These are phyloP conservation scores for Paraphaeosphaeria minitans DNA, from an alignment of 2,329 filamentous ascomycete genomes.

Conservation along the genomic window DNA sequence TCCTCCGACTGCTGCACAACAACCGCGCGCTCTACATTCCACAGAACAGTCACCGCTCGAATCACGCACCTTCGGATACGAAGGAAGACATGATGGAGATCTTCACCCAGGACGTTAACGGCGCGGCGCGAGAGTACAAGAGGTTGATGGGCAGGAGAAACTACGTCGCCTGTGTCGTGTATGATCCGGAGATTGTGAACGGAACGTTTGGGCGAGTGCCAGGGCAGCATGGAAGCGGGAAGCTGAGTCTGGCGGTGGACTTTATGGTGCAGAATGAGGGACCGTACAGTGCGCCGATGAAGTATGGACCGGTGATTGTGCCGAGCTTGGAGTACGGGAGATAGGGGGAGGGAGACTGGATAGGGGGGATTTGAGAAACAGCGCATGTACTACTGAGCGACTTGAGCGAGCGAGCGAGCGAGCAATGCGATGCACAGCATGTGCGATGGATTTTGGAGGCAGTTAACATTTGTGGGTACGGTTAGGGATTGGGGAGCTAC, in stretches of 20 bases:
- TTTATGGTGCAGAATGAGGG: slow-evolving; percentile 96
- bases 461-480: not conserved
- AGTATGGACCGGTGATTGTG: slow-evolving; percentile 96
- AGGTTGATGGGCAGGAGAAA: slow-evolving; percentile 93
- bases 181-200: slow-evolving; percentile 80
- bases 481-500: not conserved
- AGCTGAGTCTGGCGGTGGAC: slow-evolving; percentile 86
- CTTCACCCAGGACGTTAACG: slow-evolving; percentile 91
- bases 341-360: slow-evolving; percentile 26
- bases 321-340: slow-evolving; percentile 66
- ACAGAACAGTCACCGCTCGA: slow-evolving; percentile 75
- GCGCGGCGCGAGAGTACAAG: slow-evolving; percentile 80
- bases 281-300: slow-evolving; percentile 79
- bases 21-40: slow-evolving; percentile 92
- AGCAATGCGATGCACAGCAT: slow-evolving; percentile 5
- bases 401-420: slow-evolving; percentile 9
- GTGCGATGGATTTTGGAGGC: not conserved
- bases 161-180: slow-evolving; percentile 91
- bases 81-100: slow-evolving; percentile 99
- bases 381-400: slow-evolving; percentile 6
- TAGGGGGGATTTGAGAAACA: not conserved
- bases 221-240: slow-evolving; percentile 48
- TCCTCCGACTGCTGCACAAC: slow-evolving; percentile 93
- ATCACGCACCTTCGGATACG: slow-evolving; percentile 79
- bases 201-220: slow-evolving; percentile 49